phyloP scores from a whole-genome alignment of 2,329 filamentous ascomycete species.

The Cladosporium phlei region DNA sequence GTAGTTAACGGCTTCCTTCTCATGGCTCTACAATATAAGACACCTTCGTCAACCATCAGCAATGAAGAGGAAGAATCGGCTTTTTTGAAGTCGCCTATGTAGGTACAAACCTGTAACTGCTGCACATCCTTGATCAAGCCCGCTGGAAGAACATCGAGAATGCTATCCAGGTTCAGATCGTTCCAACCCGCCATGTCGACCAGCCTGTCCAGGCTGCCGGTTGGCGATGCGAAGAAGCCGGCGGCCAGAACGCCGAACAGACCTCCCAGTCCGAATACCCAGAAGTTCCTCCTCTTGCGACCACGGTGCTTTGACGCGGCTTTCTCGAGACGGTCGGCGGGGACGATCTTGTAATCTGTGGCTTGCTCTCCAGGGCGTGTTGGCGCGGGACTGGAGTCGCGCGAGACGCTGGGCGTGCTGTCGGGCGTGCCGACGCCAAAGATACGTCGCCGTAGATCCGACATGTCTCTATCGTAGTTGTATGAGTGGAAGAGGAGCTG shows the following conservation, averaged over 20 bases:
- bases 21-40: conserved; percentile 59
- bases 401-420: conserved; percentile 32
- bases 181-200: conserved; percentile 73
- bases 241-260: conserved; percentile 87
- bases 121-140: conserved; percentile 80
- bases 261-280: conserved; percentile 83
- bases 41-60: conserved; percentile 29
- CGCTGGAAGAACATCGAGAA: conserved; percentile 83
- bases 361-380: conserved; percentile 28
- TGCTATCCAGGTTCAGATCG: conserved; percentile 72
- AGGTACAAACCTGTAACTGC: conserved; percentile 67
- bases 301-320: conserved; percentile 28
- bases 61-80: conserved; percentile 1
- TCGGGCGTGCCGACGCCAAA: conserved; percentile 27
- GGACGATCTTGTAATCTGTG: conserved; percentile 47
- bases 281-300: conserved; percentile 66
- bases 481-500: neutral
- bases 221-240: conserved; percentile 82
- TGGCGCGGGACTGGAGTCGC: conserved; percentile 38
- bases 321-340: conserved; percentile 46
- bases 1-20: conserved; percentile 83
- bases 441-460: conserved; percentile 32
- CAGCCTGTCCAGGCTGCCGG: conserved; percentile 57
- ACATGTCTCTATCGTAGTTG: conserved; percentile 26
- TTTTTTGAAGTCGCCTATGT: neutral